A percentile compares a stretch with the other conserved stretches of the same genome.
Evolutionary conservation across 768 basidiomycete species (phyloP).

Genomic region (Termitomyces sp.): DNA sequence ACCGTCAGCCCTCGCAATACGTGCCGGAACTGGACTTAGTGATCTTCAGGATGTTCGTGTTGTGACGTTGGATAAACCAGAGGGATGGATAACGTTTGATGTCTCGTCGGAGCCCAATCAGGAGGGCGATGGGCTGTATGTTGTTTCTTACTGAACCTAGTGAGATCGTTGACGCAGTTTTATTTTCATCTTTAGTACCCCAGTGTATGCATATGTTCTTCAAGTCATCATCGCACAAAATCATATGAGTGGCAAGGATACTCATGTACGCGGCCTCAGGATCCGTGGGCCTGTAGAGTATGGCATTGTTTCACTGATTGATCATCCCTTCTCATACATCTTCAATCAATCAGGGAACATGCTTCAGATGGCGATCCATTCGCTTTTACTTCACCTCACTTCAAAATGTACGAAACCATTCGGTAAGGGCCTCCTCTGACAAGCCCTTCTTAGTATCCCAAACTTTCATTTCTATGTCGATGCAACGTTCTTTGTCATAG

Average conservation of each 20-base stretch:
- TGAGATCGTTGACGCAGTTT: neutral
- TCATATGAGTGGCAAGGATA: too few species aligned
- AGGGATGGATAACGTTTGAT: too few species aligned
- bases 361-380: too few species aligned
- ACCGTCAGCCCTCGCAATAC: conserved; percentile 83
- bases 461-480: neutral
- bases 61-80: too few species aligned
- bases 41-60: conserved; percentile 42
- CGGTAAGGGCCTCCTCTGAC: too few species aligned
- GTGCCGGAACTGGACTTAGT: conserved; percentile 86
- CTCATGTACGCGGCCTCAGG: conserved; percentile 69
- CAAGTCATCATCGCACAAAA: too few species aligned
- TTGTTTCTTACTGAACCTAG: conserved; percentile 6
- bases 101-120: too few species aligned
- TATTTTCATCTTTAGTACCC: conserved; percentile 47
- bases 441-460: neutral
- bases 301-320: conserved; percentile 7
- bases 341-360: too few species aligned
- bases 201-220: conserved; percentile 24
- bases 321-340: too few species aligned
- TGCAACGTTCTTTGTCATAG: too few species aligned
- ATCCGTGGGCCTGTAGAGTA: conserved; percentile 86
- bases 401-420: conserved; percentile 62
- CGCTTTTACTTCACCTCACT: too few species aligned
- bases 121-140: too few species aligned